Evolutionary conservation across 139 green algal species (phyloP), one percentile per base, ranked within the genome.

Genomic region (Pleodorina starrii): DNA sequence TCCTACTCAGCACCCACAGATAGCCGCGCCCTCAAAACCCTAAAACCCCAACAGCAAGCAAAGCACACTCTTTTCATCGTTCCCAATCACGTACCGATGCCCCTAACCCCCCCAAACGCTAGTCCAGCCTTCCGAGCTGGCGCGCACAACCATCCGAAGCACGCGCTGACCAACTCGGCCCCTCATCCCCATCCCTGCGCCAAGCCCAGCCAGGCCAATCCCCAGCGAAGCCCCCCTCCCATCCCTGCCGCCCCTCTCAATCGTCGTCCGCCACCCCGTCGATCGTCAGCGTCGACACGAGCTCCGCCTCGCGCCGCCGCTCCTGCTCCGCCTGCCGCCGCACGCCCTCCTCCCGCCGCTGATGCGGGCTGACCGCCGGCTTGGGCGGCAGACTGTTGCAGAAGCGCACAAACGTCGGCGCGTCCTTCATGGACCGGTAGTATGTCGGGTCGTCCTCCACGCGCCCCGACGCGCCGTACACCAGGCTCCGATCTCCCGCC

Each of bases 351-450:
- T 85, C 50, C 10, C 81, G 80, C 27, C 91, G 89, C 89, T 91
- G 73, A 68, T 92, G 89, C 25, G 89, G 89, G 68, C 85, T 91
- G 27, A 91, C 85, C 0, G 80, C 66, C 0, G 88, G 85, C 82
- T 90, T 90, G 48, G 86, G n/a, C 4, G 91, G 91, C 63, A 94
- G 74, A n/a, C 48, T 80, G 29, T 83, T 75, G 29, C 84, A 85
- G 42, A 94, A 94, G 4, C 91, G 74, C 36, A 83, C 72, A 69
- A 92, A 94, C 0, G 91, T 92, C 10, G 91, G 91, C 2, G 80
- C 60, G 63, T 94, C 91, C 57, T 92, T 94, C 32, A 94, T 82
- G 3, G 71, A 78, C 63, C 83, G 87, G 74, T 89, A 94, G 63
- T 82, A 92, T 0, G 25, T 87, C 27, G 46, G 43, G n/a, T 92